Evolutionary conservation across 2,329 filamentous ascomycete genomes (phyloP), one percentile per base, ranked within the genome.

Genomic region (Verruconis gallopava): DNA sequence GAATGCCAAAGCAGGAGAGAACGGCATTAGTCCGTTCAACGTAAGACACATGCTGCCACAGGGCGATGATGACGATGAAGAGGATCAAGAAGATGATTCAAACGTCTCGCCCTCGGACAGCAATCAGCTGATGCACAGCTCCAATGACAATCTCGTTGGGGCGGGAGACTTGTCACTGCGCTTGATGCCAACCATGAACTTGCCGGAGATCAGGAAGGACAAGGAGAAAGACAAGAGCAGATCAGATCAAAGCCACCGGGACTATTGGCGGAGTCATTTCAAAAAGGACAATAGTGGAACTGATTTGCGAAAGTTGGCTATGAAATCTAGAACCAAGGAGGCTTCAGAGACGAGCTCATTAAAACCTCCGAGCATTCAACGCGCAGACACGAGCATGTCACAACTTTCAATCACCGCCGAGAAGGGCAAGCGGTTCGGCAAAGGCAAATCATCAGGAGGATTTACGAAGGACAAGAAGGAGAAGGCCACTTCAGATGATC

Each of bases 151-250:
- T 17, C 43, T 42, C 60, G 78, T 73, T 4, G 74, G 78, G 11
- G 71, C 81, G 5, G 81, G 82, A 3, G 81, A 84, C 21, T 71
- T 95, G 18, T 86, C 93, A 56, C 69, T 86, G 42, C 78, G 89
- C 25, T 69, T 96, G 32, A 80, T 79, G 42, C 86, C 91, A 11
- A 96, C 89, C 0, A 63, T 94, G 54, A 79, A 71, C 15, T 61
- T 69, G 49, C 62, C 57, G 28, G 67, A 68, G 56, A 61, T 55
- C 37, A n/a, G n/a, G n/a, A 56, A 47, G 37, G 20, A 33, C 15
- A 43, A 32, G 14, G 37, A 33, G 38, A 45, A 56, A 53, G 39
- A 15, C 9, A 36, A 36, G 18, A n/a, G n/a, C n/a, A 13, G 25
- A n/a, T n/a, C 25, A 30, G 25, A 9, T 9, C 9, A 30, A n/a